phyloP scores from a whole-genome alignment of 305 asterid genomes.

The Lippia alba region DNA sequence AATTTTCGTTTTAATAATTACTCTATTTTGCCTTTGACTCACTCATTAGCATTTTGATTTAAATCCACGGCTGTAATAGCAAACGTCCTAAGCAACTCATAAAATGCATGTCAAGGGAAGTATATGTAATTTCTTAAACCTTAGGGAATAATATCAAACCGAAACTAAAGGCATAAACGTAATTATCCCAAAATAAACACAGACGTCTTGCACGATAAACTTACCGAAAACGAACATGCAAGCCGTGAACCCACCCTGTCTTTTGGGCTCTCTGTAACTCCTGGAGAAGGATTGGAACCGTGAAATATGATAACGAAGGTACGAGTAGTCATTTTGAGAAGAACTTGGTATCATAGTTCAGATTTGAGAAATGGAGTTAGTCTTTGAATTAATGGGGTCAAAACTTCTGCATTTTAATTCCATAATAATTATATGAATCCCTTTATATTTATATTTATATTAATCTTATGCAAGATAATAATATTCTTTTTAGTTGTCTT shows the following conservation, averaged over 20 bases:
- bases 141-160: too few relatives aligned
- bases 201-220: not conserved
- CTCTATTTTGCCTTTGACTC: too few relatives aligned
- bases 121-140: too few relatives aligned
- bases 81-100: too few relatives aligned
- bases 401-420: constrained; percentile 13
- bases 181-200: too few relatives aligned
- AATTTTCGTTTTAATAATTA: too few relatives aligned
- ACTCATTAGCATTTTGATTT: too few relatives aligned
- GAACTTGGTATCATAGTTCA: constrained; percentile 15
- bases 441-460: constrained; percentile 5
- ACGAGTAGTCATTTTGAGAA: not conserved
- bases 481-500: constrained; percentile 10
- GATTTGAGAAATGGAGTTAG: not conserved
- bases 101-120: too few relatives aligned
- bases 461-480: not conserved
- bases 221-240: constrained; percentile 45
- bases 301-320: not conserved
- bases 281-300: not conserved
- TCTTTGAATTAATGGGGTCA: not conserved
- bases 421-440: constrained; percentile 5
- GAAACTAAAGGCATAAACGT: too few relatives aligned
- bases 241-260: constrained; percentile 48
- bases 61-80: too few relatives aligned
- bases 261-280: constrained; percentile 20